A percentile compares a stretch with the other conserved stretches of the same genome.
Evolutionary conservation across 176 grass and related monocot genomes (phyloP).

Genomic region (Guadua angustifolia): DNA sequence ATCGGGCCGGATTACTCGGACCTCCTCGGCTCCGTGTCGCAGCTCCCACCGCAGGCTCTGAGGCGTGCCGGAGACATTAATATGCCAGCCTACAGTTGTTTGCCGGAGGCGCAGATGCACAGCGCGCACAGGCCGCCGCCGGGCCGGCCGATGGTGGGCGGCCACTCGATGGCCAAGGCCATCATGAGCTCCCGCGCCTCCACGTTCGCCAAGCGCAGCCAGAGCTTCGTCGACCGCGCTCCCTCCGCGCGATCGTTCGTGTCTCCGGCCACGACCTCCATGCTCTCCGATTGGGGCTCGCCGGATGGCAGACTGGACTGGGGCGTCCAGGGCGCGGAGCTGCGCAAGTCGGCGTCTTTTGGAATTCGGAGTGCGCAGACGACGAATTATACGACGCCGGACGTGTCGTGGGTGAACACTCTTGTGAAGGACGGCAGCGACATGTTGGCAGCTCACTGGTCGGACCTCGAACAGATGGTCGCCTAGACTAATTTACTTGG

Average conservation of each 20-base stretch:
- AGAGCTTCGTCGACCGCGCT: conserved; percentile 67
- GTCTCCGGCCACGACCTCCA: conserved; percentile 30
- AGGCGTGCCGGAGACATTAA: conserved; percentile 27
- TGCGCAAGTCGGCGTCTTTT: conserved; percentile 70
- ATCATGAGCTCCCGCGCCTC: conserved; percentile 52
- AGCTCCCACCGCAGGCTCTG: conserved; percentile 31
- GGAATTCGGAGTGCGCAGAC: conserved; percentile 32
- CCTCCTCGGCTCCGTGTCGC: conserved; percentile 40
- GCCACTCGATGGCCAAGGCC: conserved; percentile 50
- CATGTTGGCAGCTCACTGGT: conserved; percentile 48
- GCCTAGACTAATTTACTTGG: conserved; percentile 39
- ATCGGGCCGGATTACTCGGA: conserved; percentile 36
- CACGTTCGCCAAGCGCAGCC: conserved; percentile 56
- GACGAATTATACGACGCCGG: conserved; percentile 21
- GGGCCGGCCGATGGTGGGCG: conserved; percentile 22
- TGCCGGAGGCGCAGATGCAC: neutral
- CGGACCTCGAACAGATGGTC: conserved; percentile 59
- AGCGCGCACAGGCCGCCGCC: conserved; percentile 32
- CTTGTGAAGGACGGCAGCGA: conserved; percentile 45
- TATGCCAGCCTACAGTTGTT: conserved; percentile 10
- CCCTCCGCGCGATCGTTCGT: conserved; percentile 10
- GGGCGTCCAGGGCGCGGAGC: conserved; percentile 70
- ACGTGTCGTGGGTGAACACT: conserved; percentile 45
- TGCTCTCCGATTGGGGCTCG: conserved; percentile 66
- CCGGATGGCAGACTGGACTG: conserved; percentile 70